phyloP scores from a whole-genome alignment of 306 rosid species.

The Ormosia semicastrata region DNA sequence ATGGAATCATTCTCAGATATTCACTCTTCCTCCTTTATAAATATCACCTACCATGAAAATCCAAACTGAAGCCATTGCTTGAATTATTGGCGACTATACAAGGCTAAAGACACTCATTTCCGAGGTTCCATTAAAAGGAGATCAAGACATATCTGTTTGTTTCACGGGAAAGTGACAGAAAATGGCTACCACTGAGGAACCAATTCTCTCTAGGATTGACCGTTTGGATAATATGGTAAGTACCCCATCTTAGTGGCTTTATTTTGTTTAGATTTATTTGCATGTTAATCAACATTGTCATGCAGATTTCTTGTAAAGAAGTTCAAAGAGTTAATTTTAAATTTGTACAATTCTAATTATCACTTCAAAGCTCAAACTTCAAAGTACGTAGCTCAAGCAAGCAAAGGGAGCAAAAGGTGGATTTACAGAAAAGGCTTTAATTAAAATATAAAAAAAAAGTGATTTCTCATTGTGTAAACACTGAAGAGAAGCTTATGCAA shows the following conservation, averaged over 20 bases:
- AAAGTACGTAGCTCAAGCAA: neutral
- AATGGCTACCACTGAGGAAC: slow-evolving; percentile 45
- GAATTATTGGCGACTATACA: neutral
- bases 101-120: neutral
- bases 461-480: neutral
- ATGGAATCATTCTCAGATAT: neutral
- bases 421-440: neutral
- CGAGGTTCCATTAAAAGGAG: neutral
- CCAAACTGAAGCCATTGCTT: neutral
- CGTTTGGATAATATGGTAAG: slow-evolving; percentile 71
- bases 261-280: neutral
- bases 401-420: neutral
- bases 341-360: neutral
- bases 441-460: too few relatives aligned
- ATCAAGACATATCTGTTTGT: slow-evolving; percentile 4
- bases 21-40: neutral
- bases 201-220: slow-evolving; percentile 65
- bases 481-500: neutral
- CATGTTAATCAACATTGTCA: neutral
- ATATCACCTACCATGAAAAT: neutral
- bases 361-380: neutral
- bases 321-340: neutral
- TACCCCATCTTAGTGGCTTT: neutral
- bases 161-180: slow-evolving; percentile 38
- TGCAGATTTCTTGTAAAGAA: neutral